phyloP scores from a whole-genome alignment of 805 yeast genomes.

The Maudiozyma turicensis region DNA sequence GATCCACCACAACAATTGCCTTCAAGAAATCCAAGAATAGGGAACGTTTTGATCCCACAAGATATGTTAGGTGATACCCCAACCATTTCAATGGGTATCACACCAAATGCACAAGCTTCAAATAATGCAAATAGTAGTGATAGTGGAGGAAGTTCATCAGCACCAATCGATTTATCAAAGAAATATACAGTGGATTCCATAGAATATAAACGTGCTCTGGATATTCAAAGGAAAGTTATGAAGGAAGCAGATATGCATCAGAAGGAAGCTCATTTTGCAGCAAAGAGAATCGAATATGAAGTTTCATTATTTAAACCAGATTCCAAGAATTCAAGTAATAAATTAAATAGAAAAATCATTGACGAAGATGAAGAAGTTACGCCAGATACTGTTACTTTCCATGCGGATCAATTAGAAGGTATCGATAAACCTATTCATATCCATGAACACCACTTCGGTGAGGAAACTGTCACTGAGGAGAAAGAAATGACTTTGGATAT shows the following conservation, averaged over 20 bases:
- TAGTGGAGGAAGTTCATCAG: not conserved
- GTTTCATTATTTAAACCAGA: conserved; percentile 37
- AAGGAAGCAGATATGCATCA: conserved; percentile 64
- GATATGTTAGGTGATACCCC: conserved; percentile 51
- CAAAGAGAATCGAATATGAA: conserved; percentile 58
- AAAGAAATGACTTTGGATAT: conserved; percentile 40
- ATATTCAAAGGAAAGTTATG: conserved; percentile 44
- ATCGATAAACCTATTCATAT: conserved; percentile 67
- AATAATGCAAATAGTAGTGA: conserved; percentile 11
- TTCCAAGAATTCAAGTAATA: not conserved
- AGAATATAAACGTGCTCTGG: conserved; percentile 46
- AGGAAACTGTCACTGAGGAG: conserved; percentile 7
- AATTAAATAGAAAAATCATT: not conserved
- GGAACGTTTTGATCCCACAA: conserved; percentile 65
- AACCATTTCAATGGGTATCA: conserved; percentile 57
- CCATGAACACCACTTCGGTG: conserved; percentile 46
- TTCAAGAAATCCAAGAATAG: conserved; percentile 68
- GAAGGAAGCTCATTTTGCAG: conserved; percentile 64
- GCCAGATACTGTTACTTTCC: not conserved
- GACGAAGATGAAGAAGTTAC: not conserved
- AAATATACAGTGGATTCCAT: conserved; percentile 23
- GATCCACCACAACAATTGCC: conserved; percentile 96
- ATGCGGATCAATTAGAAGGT: conserved; percentile 8
- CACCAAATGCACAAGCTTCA: conserved; percentile 32
- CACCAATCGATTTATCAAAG: not conserved